A percentile compares a stretch with the other conserved stretches of the same genome.
phyloP scores from a whole-genome alignment of 2,329 filamentous ascomycete species.

The Penicillium crustosum region DNA sequence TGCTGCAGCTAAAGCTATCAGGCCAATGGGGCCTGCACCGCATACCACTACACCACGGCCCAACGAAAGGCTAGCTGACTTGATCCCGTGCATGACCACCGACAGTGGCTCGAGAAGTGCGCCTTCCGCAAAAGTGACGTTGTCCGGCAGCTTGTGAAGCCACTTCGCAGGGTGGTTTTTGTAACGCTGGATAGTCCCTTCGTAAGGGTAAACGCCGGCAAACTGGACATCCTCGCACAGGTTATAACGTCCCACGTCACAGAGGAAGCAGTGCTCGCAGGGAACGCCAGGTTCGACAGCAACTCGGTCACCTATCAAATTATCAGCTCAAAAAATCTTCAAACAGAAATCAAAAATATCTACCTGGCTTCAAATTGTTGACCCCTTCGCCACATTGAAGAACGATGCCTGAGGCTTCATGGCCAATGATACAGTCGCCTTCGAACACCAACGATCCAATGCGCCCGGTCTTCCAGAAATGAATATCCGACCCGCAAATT shows the following conservation, averaged over 20 bases:
- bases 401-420: constrained; percentile 64
- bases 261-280: constrained; percentile 61
- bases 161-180: constrained; percentile 63
- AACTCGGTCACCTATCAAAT: constrained; percentile 57
- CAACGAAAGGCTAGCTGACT: constrained; percentile 53
- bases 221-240: constrained; percentile 64
- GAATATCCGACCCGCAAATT: constrained; percentile 68
- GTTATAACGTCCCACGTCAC: constrained; percentile 61
- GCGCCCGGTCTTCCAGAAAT: constrained; percentile 65
- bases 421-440: constrained; percentile 64
- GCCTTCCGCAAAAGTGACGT: constrained; percentile 58
- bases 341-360: background rate
- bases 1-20: constrained; percentile 58
- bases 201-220: constrained; percentile 60
- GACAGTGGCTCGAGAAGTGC: constrained; percentile 65
- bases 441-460: constrained; percentile 64
- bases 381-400: constrained; percentile 58
- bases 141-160: constrained; percentile 56
- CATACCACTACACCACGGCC: constrained; percentile 59
- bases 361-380: constrained; percentile 50
- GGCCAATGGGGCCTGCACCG: constrained; percentile 64
- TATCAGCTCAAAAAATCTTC: background rate
- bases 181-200: constrained; percentile 62
- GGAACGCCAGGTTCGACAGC: constrained; percentile 67
- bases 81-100: constrained; percentile 63